phyloP scores from a whole-genome alignment of 305 asterid species.

The Fraxinus angustifolia region DNA sequence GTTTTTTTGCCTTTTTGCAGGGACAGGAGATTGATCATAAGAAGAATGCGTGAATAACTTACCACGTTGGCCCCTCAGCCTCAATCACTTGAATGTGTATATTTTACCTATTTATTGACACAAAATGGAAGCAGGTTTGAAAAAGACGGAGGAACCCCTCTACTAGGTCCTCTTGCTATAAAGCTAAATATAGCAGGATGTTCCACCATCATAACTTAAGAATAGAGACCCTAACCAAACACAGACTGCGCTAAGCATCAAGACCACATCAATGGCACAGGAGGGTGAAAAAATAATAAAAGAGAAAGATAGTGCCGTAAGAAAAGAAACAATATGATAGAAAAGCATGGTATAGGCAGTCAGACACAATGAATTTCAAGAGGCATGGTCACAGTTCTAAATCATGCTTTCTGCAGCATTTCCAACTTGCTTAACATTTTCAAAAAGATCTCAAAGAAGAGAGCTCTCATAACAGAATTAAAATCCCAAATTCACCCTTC shows the following conservation, averaged over 20 bases:
- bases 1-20: neutral
- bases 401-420: neutral
- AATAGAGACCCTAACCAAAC: neutral
- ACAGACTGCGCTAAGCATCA: neutral
- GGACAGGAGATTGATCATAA: neutral
- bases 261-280: neutral
- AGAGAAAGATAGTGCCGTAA: neutral
- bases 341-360: neutral
- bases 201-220: neutral
- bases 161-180: neutral
- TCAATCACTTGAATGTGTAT: neutral
- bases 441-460: neutral
- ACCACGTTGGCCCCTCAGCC: neutral
- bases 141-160: neutral
- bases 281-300: neutral
- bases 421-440: neutral
- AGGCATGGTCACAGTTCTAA: neutral
- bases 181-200: neutral
- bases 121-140: neutral
- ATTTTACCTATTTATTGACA: neutral
- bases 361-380: neutral
- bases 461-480: neutral
- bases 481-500: neutral
- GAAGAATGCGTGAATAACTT: neutral
- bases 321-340: neutral